These are phyloP conservation scores for Aristolochia contorta DNA, from an alignment of 164 flowering plant species.

Conservation along the genomic window DNA sequence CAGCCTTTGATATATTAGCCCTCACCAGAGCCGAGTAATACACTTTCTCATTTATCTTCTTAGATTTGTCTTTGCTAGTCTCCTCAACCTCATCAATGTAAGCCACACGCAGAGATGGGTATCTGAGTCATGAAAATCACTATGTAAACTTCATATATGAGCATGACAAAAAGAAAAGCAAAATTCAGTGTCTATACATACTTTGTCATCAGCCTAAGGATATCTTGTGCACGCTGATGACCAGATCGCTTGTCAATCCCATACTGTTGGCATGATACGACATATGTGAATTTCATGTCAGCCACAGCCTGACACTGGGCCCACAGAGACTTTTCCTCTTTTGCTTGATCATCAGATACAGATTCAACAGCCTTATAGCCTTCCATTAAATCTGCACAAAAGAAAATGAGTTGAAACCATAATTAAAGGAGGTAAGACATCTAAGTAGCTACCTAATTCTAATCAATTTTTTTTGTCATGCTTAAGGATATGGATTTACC, in stretches of 20 bases:
- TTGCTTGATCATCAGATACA: conserved; percentile 46
- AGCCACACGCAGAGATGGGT: conserved; percentile 94
- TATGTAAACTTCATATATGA: neutral
- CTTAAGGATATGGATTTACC: conserved; percentile 30
- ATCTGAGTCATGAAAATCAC: conserved; percentile 29
- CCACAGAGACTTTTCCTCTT: conserved; percentile 50
- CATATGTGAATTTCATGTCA: conserved; percentile 76
- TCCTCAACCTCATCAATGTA: conserved; percentile 96
- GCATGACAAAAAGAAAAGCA: neutral
- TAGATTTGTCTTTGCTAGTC: conserved; percentile 48
- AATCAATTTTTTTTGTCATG: neutral
- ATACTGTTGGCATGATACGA: conserved; percentile 71
- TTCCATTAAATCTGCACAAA: conserved; percentile 44
- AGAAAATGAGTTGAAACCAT: neutral
- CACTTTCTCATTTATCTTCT: conserved; percentile 53
- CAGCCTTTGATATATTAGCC: conserved; percentile 67
- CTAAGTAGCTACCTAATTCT: neutral
- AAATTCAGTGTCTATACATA: conserved; percentile 10
- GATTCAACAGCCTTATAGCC: conserved; percentile 70
- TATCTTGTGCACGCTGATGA: conserved; percentile 55
- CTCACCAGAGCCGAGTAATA: conserved; percentile 83
- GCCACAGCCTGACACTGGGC: conserved; percentile 71
- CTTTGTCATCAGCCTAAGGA: conserved; percentile 57
- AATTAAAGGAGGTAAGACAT: neutral
- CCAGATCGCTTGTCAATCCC: conserved; percentile 68